Base-by-base conservation (phyloP, 2,329 filamentous ascomycete genomes). In the Fragosphaeria purpurea region DNA sequence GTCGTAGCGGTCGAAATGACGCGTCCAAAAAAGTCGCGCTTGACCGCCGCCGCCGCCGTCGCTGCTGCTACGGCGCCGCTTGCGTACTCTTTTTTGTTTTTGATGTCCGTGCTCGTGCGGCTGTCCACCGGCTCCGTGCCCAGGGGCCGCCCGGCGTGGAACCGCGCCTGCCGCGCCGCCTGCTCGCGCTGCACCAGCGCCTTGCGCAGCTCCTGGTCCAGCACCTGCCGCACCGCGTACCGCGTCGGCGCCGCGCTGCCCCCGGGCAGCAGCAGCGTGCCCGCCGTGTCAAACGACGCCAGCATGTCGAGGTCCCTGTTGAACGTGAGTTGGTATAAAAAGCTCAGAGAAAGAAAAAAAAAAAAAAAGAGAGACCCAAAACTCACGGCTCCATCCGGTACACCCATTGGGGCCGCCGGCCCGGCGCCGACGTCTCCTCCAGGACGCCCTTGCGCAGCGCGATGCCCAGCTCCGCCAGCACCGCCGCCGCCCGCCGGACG, bases 361-460 rank as follows among this genome's bases (percentile, higher is more conserved):
- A 42, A 44, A 10, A 34, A 13, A 44, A 46, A 51, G 32, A 35
- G 13, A 11, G 13, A 13, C 30, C 38, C 44, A 47, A 39, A 22
- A 82, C 85, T 75, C 71, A 90, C 77, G 93, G 93, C 62, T 97
- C 91, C 87, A 98, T 90, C 48, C 93, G 82, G 66, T 95, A 97
- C 7, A 95, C 83, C 76, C 83, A 97, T 58, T 81, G 75, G 35
- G 35, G 7, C 13, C 75, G 69, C 37, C 80, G 77, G 50, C 74
- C 73, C 22, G 70, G 71, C 5, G 76, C 76, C 38, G 58, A 53
- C 7, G 41, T 12, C 35, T 57, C 75, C 61, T 95, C 89, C 42
- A 97, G 79, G 59, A 83, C 82, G 10, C 86, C 85, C 61, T 83
- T 85, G 57, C 95, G 86, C 63, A 97, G 85, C 2, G 78, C 76